Base-by-base conservation (phyloP, 169 alveolate species). In the Eimeria acervulina region DNA sequence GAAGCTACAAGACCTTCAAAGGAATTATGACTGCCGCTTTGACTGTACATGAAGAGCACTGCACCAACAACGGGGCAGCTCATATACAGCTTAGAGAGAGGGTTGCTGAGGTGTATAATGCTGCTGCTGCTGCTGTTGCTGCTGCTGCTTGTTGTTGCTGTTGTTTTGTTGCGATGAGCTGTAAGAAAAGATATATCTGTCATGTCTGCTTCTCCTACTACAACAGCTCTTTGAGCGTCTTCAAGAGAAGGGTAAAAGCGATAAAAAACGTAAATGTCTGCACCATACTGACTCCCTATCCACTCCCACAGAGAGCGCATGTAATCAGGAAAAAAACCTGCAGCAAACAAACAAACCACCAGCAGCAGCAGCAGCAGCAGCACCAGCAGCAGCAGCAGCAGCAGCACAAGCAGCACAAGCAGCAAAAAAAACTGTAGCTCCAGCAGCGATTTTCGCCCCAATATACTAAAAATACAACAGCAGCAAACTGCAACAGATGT, bases 311-410 rank as follows among this genome's bases (percentile, higher is more conserved):
- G 23, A 42, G 81, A 51, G 26, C 36, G 74, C 74, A 70, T 40
- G 51, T 17, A 21, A 33, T 90, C 63, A 36, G 23, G 63, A 63
- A 52, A 12, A 23, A 21, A 36, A 36, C 59, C 90, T 52, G 80
- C 28, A 44, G 59, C 74, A 63, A 17, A 8, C n/a, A 8, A 17
- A 31, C 59, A 8, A 63, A 63, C 13, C 33, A 90, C 33, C 42
- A 74, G 95, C 28, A 90, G 76, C 70, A 78, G 47, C 52, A 90
- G 44, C 74, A 47, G 80, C 5, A 74, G 95, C 68, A 90, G 61
- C 19, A 23, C 12, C 19, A 66, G 76, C 19, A 28, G 76, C 19
- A 23, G 55, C 55, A 47, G 55, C 55, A 47, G 55, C 55, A 47
- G 55, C 5, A 47, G 55, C 19, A 47, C 5, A 12, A 47, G 55